Evolutionary conservation across 352 stramenopile species (phyloP).

Genomic region (Peronospora destructor): DNA sequence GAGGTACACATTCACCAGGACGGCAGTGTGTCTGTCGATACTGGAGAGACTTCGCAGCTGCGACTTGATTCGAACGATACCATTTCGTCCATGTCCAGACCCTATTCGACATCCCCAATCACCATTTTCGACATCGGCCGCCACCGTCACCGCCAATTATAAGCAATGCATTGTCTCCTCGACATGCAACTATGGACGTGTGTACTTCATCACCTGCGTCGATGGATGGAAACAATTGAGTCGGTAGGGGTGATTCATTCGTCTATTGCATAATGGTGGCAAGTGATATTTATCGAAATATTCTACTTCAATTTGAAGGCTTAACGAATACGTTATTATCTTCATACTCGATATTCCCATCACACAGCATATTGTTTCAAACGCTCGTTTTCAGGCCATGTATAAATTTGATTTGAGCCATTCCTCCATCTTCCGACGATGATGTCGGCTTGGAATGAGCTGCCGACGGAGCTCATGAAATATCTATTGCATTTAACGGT

Average conservation of each 20-base stretch:
- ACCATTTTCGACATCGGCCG: slow-evolving; percentile 53
- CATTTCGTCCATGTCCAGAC: slow-evolving; percentile 37
- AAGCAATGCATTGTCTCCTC: slow-evolving; percentile 31
- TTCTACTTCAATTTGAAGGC: too few relatives aligned
- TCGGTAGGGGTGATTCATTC: too few relatives aligned
- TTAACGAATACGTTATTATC: too few relatives aligned
- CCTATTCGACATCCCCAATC: slow-evolving; percentile 53
- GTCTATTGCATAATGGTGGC: too few relatives aligned
- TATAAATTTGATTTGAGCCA: too few relatives aligned
- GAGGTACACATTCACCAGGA: slow-evolving; percentile 41
- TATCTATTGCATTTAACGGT: slow-evolving; percentile 42
- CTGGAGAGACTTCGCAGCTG: slow-evolving; percentile 41
- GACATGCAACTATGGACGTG: slow-evolving; percentile 16
- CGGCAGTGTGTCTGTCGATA: slow-evolving; percentile 36
- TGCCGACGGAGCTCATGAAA: slow-evolving; percentile 32
- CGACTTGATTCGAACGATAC: slow-evolving; percentile 44
- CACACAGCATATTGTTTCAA: too few relatives aligned
- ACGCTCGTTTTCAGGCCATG: too few relatives aligned
- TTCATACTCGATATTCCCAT: too few relatives aligned
- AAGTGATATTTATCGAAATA: too few relatives aligned
- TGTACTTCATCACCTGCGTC: slow-evolving; percentile 11
- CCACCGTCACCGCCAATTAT: slow-evolving; percentile 32
- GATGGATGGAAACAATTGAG: too few relatives aligned
- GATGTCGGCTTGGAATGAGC: too few relatives aligned
- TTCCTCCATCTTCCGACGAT: too few relatives aligned